Evolutionary conservation across 352 stramenopile genomes (phyloP), one percentile per base, ranked within the genome.

Genomic region (Peronosclerospora sorghi): DNA sequence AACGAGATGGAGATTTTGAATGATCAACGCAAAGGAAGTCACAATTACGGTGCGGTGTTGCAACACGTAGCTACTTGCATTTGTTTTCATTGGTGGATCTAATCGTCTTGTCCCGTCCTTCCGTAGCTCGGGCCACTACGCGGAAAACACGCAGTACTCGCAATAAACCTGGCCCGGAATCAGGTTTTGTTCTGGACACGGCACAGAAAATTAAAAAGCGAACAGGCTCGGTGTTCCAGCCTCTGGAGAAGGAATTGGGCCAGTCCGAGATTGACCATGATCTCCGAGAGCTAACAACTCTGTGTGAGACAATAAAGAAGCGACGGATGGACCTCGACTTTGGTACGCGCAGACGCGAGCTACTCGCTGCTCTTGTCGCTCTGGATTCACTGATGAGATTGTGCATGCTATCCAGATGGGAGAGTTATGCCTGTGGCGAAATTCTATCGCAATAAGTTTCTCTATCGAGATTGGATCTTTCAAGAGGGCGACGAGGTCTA

Each of bases 1-100:
- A 63, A 86, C 29, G 78, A 90, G 57, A 87, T 90, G 59, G 74
- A 90, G 48, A 81, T 86, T 41, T 61, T 86, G 21, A 60, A 77
- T 35, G 77, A 84, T 43, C 73, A 90, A 51, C 73, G 70, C 38
- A 83, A 79, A 19, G 71, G 73, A 35, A 68, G 54, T 15, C 65
- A 62, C 36, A 60, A 47, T 20, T 69, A 62, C 1, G 54, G 68
- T 78, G 65, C 2, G 17, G 20, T 6, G 18, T 35, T 42, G 38
- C 2, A 19, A n/a, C 9, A 45, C 5, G 21, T 30, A 5, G 14
- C 41, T 32, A 10, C 35, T 49, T 15, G n/a, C n/a, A n/a, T n/a
- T n/a, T n/a, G n/a, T n/a, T n/a, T n/a, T n/a, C n/a, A n/a, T n/a
- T n/a, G 39, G 9, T 39, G 15, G 1, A 41, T 50, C 44, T 60